Evolutionary conservation across 2,329 filamentous ascomycete species (phyloP).

Genomic region (Cercospora berteroae): DNA sequence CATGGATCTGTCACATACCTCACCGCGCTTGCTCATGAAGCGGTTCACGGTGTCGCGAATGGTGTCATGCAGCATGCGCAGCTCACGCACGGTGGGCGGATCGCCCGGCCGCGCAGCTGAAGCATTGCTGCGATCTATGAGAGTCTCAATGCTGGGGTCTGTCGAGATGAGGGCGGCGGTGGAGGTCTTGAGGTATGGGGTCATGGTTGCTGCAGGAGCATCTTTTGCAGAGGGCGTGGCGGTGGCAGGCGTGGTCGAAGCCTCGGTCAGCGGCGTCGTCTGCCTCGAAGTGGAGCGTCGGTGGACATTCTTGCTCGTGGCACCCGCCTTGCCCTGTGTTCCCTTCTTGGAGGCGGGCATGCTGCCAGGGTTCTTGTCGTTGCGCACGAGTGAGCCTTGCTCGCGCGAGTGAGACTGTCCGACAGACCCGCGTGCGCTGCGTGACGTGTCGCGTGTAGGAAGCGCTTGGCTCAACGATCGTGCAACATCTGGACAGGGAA

Average conservation of each 20-base stretch:
- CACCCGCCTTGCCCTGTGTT: conserved; percentile 22
- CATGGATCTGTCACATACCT: conserved; percentile 71
- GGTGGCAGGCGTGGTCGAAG: conserved; percentile 50
- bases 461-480: background rate
- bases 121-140: conserved; percentile 62
- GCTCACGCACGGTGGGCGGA: conserved; percentile 58
- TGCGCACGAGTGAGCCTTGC: background rate
- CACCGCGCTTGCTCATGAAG: conserved; percentile 53
- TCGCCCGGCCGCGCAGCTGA: conserved; percentile 47
- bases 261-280: conserved; percentile 61
- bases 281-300: conserved; percentile 72
- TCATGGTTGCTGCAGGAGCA: conserved; percentile 51
- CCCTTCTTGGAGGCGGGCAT: conserved; percentile 37
- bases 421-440: background rate
- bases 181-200: conserved; percentile 64
- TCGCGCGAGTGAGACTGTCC: background rate
- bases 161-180: conserved; percentile 50
- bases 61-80: conserved; percentile 63
- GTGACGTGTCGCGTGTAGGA: background rate
- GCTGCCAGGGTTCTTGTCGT: conserved; percentile 3
- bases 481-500: background rate
- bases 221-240: conserved; percentile 62
- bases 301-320: conserved; percentile 44
- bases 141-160: conserved; percentile 64
- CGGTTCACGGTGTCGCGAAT: conserved; percentile 57